These are phyloP conservation scores for Penicillium cataractarum DNA, from an alignment of 495 filamentous ascomycete genomes.

Conservation along the genomic window DNA sequence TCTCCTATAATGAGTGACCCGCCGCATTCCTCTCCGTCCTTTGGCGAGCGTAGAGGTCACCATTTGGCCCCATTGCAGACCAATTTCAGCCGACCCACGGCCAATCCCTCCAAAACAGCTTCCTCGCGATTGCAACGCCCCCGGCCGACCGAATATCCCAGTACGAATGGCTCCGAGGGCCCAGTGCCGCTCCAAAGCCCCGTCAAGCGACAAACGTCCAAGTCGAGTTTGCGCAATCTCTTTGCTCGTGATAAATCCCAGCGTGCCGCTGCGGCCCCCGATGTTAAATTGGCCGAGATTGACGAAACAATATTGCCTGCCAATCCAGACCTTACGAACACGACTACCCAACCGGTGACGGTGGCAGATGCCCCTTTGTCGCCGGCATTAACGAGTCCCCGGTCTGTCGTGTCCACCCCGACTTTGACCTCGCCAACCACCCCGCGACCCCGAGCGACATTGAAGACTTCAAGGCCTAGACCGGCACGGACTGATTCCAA, in stretches of 20 bases:
- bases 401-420: slow-evolving; percentile 32
- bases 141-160: slow-evolving; percentile 43
- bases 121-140: slow-evolving; percentile 38
- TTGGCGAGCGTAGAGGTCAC: slow-evolving; percentile 47
- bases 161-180: slow-evolving; percentile 31
- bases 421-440: slow-evolving; percentile 36
- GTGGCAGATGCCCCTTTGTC: slow-evolving; percentile 29
- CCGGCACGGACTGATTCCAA: slow-evolving; percentile 26
- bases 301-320: slow-evolving; percentile 32
- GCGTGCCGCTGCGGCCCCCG: slow-evolving; percentile 23
- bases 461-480: slow-evolving; percentile 28
- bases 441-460: slow-evolving; percentile 26
- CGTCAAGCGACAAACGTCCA: slow-evolving; percentile 45
- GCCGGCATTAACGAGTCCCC: slow-evolving; percentile 31
- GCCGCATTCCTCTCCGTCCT: slow-evolving; percentile 28
- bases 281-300: slow-evolving; percentile 41
- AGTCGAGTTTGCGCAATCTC: slow-evolving; percentile 43
- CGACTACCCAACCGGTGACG: slow-evolving; percentile 16
- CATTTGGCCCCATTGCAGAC: slow-evolving; percentile 43
- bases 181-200: slow-evolving; percentile 40
- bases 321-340: not conserved
- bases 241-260: slow-evolving; percentile 44
- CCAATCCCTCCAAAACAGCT: slow-evolving; percentile 17
- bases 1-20: slow-evolving; percentile 2
- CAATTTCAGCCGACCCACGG: slow-evolving; percentile 43